Conservation (phyloP, 1,284 basidiomycete genomes). For the Malassezia japonica region DNA sequence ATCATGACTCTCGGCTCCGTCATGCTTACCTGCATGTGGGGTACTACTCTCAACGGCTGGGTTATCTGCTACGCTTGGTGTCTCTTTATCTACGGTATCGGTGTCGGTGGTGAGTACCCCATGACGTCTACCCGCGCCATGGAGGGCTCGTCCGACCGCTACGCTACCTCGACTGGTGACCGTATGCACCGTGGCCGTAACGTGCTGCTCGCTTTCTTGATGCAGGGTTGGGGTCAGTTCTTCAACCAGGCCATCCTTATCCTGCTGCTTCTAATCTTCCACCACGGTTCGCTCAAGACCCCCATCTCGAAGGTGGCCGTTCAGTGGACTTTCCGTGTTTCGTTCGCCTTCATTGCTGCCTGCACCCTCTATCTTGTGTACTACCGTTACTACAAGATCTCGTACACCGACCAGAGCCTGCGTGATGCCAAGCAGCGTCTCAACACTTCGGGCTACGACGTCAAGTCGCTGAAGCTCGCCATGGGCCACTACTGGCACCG, state of each 20-base stretch:
- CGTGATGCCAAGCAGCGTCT: conserved; percentile 51
- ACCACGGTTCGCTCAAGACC: conserved; percentile 48
- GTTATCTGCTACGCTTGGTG: conserved; percentile 53
- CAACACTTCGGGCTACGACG: conserved; percentile 53
- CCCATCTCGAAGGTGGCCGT: conserved; percentile 51
- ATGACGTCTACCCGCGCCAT: conserved; percentile 55
- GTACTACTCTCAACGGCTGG: conserved; percentile 53
- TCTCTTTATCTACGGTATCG: conserved; percentile 53
- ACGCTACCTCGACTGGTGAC: conserved; percentile 51
- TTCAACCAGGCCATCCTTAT: conserved; percentile 54
- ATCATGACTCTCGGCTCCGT: conserved; percentile 51
- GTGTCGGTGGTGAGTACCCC: conserved; percentile 54
- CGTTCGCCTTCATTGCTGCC: conserved; percentile 53
- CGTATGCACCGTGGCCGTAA: conserved; percentile 55
- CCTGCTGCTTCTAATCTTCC: conserved; percentile 54
- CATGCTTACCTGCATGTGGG: conserved; percentile 56
- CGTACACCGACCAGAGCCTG: conserved; percentile 49
- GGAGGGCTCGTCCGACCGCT: conserved; percentile 51
- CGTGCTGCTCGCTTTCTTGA: conserved; percentile 54
- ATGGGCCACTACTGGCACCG: conserved; percentile 53
- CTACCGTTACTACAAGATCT: conserved; percentile 52
- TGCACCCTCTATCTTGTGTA: conserved; percentile 55
- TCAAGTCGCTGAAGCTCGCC: conserved; percentile 52
- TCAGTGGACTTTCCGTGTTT: conserved; percentile 55
- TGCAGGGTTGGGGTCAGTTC: conserved; percentile 55